Conservation (phyloP, 2,329 filamentous ascomycete genomes). For the Colletotrichum costaricense region DNA sequence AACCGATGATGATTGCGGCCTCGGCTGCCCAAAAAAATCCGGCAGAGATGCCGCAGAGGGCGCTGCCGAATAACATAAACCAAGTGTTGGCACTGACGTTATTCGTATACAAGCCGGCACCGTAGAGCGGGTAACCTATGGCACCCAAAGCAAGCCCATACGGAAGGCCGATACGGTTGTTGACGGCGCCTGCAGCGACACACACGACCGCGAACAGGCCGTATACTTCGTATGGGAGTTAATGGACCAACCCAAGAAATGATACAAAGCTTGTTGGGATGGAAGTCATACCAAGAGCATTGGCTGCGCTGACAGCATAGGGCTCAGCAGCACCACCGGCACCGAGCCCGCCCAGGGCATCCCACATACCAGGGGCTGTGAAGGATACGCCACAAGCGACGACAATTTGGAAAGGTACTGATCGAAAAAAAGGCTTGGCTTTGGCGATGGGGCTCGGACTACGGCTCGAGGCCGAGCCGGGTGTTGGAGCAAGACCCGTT, state of each 20-base stretch:
- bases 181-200: conserved; percentile 20
- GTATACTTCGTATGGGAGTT: background rate
- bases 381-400: conserved; percentile 20
- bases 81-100: conserved; percentile 57
- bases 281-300: background rate
- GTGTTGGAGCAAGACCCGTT: background rate
- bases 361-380: conserved; percentile 25
- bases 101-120: conserved; percentile 18
- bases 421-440: conserved; percentile 12
- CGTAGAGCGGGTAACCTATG: conserved; percentile 19
- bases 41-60: conserved; percentile 55
- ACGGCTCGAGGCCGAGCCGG: background rate
- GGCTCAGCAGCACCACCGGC: conserved; percentile 18
- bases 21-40: conserved; percentile 50
- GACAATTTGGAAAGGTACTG: conserved; percentile 22
- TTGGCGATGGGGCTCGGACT: background rate
- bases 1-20: conserved; percentile 61
- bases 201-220: conserved; percentile 18
- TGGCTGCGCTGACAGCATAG: conserved; percentile 4
- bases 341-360: conserved; percentile 23
- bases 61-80: conserved; percentile 72
- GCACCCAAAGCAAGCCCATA: conserved; percentile 17
- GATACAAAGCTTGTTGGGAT: background rate
- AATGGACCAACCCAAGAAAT: background rate
- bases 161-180: conserved; percentile 17